A percentile compares a stretch with the other conserved stretches of the same genome.
These are phyloP conservation scores for Ascochyta pisi DNA, from an alignment of 2,329 filamentous ascomycete species.

Conservation along the genomic window DNA sequence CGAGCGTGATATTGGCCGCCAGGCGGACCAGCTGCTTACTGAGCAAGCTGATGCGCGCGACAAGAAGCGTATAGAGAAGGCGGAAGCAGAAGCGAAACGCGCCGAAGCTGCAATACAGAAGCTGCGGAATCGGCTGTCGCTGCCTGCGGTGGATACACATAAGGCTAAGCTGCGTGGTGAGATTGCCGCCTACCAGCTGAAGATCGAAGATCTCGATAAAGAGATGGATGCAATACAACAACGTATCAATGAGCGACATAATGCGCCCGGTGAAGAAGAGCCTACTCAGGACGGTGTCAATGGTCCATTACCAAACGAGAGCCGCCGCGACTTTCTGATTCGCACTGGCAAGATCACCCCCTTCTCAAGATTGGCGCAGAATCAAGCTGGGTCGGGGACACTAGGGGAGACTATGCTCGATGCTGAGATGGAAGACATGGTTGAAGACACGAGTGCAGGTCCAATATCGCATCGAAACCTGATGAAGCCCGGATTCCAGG, in stretches of 20 bases:
- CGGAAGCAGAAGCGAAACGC: constrained; percentile 59
- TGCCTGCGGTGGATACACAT: constrained; percentile 61
- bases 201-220: constrained; percentile 68
- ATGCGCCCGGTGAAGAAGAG: constrained; percentile 58
- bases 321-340: constrained; percentile 86
- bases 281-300: constrained; percentile 56
- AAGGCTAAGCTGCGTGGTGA: constrained; percentile 68
- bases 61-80: constrained; percentile 67
- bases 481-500: constrained; percentile 56
- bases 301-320: constrained; percentile 77
- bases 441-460: constrained; percentile 51
- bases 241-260: constrained; percentile 78
- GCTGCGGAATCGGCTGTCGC: constrained; percentile 63
- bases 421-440: constrained; percentile 74
- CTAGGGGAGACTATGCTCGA: constrained; percentile 80
- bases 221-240: constrained; percentile 82
- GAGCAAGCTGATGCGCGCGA: constrained; percentile 71
- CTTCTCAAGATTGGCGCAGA: constrained; percentile 79
- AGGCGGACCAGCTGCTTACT: constrained; percentile 66
- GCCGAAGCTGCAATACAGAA: constrained; percentile 70
- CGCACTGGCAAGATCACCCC: constrained; percentile 97
- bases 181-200: constrained; percentile 69
- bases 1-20: constrained; percentile 80
- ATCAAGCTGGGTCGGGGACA: constrained; percentile 69
- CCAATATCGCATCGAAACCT: constrained; percentile 57